A percentile compares a stretch with the other conserved stretches of the same genome.
Conservation (phyloP, 441 rosid genomes). For the Erysimum pusillum region DNA sequence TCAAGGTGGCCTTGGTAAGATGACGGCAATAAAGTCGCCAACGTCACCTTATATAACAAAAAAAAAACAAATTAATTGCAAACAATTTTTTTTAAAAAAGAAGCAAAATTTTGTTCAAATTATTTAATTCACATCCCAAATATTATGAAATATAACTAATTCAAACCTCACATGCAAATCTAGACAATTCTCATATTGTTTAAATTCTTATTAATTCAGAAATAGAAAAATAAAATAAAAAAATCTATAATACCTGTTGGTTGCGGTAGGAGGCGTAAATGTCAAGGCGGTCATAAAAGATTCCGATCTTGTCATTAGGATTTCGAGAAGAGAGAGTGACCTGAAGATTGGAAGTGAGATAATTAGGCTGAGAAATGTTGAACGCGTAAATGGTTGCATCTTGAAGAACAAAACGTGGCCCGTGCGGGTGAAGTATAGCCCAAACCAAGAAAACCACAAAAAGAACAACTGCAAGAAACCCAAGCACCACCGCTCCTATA, state of each 20-base stretch:
- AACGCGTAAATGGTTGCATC: constrained; percentile 66
- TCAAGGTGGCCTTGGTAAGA: constrained; percentile 77
- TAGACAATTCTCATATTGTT: not conserved
- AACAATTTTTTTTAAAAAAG: not conserved
- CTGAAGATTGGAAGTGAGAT: constrained; percentile 60
- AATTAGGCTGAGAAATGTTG: constrained; percentile 56
- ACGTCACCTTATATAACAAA: constrained; percentile 56
- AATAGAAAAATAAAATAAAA: no score
- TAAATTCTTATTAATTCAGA: not conserved
- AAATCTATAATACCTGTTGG: constrained; percentile 58
- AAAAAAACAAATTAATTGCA: constrained; percentile 19
- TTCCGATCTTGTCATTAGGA: constrained; percentile 69
- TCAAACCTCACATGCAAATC: constrained; percentile 7
- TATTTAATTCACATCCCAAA: not conserved
- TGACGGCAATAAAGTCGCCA: constrained; percentile 56
- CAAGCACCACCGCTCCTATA: constrained; percentile 39
- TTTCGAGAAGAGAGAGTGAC: constrained; percentile 69
- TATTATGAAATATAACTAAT: not conserved
- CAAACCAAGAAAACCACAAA: constrained; percentile 62
- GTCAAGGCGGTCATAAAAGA: constrained; percentile 66
- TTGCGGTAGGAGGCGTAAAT: constrained; percentile 67
- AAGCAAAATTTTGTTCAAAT: not conserved
- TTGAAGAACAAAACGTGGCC: constrained; percentile 68
- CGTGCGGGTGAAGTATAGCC: constrained; percentile 68
- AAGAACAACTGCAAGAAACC: constrained; percentile 41